Conservation (phyloP, 2,329 filamentous ascomycete species). For the Dryadomyces quercivorus region DNA sequence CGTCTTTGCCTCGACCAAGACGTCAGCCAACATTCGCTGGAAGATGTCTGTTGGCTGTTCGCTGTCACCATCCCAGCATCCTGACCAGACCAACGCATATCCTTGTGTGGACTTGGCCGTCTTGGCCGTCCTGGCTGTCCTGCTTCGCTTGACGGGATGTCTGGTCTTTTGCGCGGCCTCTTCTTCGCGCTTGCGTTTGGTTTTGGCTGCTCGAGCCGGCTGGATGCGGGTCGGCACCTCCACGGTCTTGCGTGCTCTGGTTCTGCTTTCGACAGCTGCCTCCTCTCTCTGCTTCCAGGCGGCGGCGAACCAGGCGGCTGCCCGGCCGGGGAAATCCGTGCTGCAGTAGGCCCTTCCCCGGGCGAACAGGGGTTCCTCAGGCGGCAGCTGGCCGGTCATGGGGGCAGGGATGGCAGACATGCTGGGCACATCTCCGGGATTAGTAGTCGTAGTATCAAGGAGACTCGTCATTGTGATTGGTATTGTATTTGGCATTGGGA, state of each 20-base stretch:
- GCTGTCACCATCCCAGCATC: background rate
- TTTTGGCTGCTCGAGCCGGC: conserved; percentile 3
- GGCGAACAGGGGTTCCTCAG: background rate
- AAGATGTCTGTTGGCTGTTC: background rate
- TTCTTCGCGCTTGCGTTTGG: background rate
- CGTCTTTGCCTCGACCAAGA: background rate
- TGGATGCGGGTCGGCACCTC: background rate
- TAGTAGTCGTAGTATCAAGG: too few species aligned
- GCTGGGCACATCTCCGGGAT: background rate
- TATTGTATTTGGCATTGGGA: too few species aligned
- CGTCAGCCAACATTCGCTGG: background rate
- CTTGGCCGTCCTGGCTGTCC: too few species aligned
- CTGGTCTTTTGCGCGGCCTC: background rate
- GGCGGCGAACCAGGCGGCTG: conserved; percentile 1
- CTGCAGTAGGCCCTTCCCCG: conserved; percentile 1
- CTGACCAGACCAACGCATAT: background rate
- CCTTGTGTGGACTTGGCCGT: too few species aligned
- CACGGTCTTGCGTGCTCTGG: background rate
- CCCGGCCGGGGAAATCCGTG: background rate
- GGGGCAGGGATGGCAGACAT: background rate
- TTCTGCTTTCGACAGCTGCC: background rate
- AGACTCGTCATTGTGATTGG: too few species aligned
- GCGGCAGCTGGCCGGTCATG: background rate
- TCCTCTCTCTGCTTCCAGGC: background rate
- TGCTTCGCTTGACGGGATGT: background rate